A percentile compares a stretch with the other conserved stretches of the same genome.
These are phyloP conservation scores for Cudoniella acicularis DNA, from an alignment of 495 filamentous ascomycete genomes.

Conservation along the genomic window DNA sequence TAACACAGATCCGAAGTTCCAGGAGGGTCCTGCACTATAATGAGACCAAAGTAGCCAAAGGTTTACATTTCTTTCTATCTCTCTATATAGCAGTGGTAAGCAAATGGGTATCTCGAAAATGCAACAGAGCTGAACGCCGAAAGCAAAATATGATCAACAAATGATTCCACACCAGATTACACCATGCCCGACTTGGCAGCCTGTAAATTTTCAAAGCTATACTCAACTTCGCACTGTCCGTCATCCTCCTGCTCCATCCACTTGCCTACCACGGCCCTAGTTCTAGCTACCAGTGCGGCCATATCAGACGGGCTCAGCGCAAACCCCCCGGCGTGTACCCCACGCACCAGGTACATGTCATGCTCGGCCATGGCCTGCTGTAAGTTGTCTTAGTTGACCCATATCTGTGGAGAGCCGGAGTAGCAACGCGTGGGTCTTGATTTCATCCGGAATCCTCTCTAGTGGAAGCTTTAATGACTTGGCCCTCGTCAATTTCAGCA, in stretches of 20 bases:
- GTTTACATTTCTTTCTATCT: no score
- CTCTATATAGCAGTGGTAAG: slow-evolving; percentile 2
- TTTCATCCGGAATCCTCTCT: slow-evolving; percentile 33
- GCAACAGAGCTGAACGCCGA: slow-evolving; percentile 5
- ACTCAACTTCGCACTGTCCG: slow-evolving; percentile 14
- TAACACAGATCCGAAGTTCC: no score
- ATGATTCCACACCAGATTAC: background rate
- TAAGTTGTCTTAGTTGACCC: background rate
- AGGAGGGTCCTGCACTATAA: no score
- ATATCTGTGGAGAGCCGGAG: background rate
- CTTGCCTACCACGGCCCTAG: slow-evolving; percentile 5
- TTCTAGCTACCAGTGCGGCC: background rate
- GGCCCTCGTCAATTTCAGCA: slow-evolving; percentile 29
- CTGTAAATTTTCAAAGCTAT: slow-evolving; percentile 15
- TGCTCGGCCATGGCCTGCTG: background rate
- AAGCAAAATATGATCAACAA: background rate
- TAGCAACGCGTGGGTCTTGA: slow-evolving; percentile 25
- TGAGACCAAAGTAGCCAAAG: no score
- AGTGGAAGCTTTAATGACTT: slow-evolving; percentile 43
- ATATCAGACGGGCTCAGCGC: slow-evolving; percentile 1
- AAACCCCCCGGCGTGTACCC: background rate
- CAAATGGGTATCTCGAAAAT: slow-evolving; percentile 21
- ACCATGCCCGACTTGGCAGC: background rate
- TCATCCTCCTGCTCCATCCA: slow-evolving; percentile 8
- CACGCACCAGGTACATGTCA: slow-evolving; percentile 10